A percentile compares a stretch with the other conserved stretches of the same genome.
Evolutionary conservation across 257 asterid species (phyloP).

Genomic region (Nicotiana sylvestris): DNA sequence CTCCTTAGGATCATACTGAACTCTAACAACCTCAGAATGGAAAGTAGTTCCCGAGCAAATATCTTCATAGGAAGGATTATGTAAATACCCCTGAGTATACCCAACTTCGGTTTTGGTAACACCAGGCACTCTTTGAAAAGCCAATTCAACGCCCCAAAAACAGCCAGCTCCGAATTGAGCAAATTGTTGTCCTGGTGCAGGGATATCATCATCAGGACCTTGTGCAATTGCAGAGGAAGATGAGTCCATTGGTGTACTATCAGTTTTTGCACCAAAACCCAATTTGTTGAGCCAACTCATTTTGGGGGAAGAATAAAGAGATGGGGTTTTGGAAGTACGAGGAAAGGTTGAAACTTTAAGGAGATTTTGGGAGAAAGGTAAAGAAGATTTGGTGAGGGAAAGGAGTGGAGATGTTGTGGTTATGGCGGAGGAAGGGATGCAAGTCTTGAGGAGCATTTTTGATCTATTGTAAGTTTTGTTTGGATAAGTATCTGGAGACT

Average conservation of each 20-base stretch:
- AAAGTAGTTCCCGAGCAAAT: conserved; percentile 69
- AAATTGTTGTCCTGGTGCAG: conserved; percentile 70
- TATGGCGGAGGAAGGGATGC: conserved; percentile 33
- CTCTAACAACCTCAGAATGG: conserved; percentile 86
- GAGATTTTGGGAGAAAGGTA: conserved; percentile 31
- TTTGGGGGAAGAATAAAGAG: conserved; percentile 25
- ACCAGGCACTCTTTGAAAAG: conserved; percentile 83
- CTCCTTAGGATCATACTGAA: conserved; percentile 82
- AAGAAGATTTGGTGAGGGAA: conserved; percentile 32
- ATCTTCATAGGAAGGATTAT: conserved; percentile 78
- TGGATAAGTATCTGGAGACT: neutral
- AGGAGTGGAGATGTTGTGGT: conserved; percentile 30
- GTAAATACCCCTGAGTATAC: conserved; percentile 60
- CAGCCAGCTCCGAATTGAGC: conserved; percentile 96
- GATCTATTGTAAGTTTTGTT: neutral
- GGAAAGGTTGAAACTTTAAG: conserved; percentile 21
- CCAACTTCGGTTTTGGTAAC: conserved; percentile 86
- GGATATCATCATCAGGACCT: conserved; percentile 72
- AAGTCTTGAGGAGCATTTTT: conserved; percentile 39
- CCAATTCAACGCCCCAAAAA: conserved; percentile 97
- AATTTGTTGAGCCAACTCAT: conserved; percentile 83
- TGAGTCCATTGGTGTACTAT: conserved; percentile 42
- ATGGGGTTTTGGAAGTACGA: conserved; percentile 20
- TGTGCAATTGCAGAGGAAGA: conserved; percentile 53
- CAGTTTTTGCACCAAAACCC: conserved; percentile 59